These are phyloP conservation scores for Colletotrichum abscissum DNA, from an alignment of 2,329 filamentous ascomycete genomes.

Conservation along the genomic window DNA sequence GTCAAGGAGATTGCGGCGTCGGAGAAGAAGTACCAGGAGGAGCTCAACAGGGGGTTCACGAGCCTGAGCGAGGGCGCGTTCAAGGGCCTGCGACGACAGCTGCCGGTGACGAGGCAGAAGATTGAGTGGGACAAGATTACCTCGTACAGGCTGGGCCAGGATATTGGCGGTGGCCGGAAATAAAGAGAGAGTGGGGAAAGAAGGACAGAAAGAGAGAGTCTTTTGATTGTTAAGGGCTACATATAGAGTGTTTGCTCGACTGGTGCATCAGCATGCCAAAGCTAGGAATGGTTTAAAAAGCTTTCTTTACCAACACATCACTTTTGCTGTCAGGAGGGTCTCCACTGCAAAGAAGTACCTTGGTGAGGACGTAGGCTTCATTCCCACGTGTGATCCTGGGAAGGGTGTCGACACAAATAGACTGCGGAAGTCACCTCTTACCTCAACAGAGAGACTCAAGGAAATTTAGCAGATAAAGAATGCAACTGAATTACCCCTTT, in stretches of 20 bases:
- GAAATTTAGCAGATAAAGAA: no score
- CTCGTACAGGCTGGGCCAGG: slow-evolving; percentile 87
- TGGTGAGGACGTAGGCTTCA: no score
- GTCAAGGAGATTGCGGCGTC: slow-evolving; percentile 80
- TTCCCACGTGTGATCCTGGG: no score
- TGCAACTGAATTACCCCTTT: no score
- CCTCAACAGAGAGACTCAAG: no score
- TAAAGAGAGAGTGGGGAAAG: slow-evolving; percentile 48
- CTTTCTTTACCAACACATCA: background rate
- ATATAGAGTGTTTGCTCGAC: background rate
- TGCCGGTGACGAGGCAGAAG: slow-evolving; percentile 97
- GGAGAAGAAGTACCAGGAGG: slow-evolving; percentile 96
- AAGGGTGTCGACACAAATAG: no score
- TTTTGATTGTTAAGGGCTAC: background rate
- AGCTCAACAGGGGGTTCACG: slow-evolving; percentile 90
- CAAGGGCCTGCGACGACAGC: slow-evolving; percentile 89
- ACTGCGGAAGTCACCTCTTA: no score
- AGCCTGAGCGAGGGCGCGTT: slow-evolving; percentile 93
- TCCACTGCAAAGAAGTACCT: no score
- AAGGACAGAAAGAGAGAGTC: background rate
- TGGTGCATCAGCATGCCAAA: background rate
- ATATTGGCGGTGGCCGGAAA: slow-evolving; percentile 75
- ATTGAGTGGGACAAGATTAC: slow-evolving; percentile 99
- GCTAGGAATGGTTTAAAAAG: background rate
- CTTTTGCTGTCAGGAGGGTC: background rate